Evolutionary conservation across 1,139 yeast species (phyloP), one percentile per base, ranked within the genome.

Genomic region (Sugiyamaella novakii): DNA sequence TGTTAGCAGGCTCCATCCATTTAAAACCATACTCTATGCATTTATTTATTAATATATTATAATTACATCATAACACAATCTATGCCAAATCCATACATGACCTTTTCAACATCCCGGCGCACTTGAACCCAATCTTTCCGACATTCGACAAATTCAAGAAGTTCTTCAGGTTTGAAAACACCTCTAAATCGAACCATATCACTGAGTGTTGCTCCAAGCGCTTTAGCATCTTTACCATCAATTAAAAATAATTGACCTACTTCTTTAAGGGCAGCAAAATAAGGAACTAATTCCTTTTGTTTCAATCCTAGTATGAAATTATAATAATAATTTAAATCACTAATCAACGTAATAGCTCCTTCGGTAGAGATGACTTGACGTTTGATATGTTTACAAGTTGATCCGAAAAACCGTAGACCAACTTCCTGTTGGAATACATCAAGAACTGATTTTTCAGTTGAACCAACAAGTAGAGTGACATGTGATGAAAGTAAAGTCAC

Each of bases 391-490:
- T 87, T 88, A 33, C 88, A 87, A 35, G 92, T 72, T 1, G 83
- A 74, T 38, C 80, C 83, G 62, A 88, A 89, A 56, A 92, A 84
- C 43, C 98, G 67, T 62, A 88, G 88, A 0, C 96, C 96, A 33
- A 92, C 82, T 63, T 92, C 98, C 63, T 89, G 96, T 59, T 91
- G 95, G 63, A 89, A 92, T 0, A 92, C 95, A 60, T 91, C 98
- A 22, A 91, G 79, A 6, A 94, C 84, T 0, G 89, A 79, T 61
- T 84, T 87, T 51, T 92, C 98, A 0, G 97, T 88, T 17, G 95
- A 80, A 2, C 91, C 96, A 15, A 80, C 81, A 44, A 92, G 71
- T 44, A 91, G 69, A 52, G 80, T 80, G 55, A 91, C 81, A 63
- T 91, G 95, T n/a, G 82, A 79, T 15, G 79, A 78, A 46, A 92